Conservation (phyloP, 2,329 filamentous ascomycete genomes). For the Sarocladium oryzae region DNA sequence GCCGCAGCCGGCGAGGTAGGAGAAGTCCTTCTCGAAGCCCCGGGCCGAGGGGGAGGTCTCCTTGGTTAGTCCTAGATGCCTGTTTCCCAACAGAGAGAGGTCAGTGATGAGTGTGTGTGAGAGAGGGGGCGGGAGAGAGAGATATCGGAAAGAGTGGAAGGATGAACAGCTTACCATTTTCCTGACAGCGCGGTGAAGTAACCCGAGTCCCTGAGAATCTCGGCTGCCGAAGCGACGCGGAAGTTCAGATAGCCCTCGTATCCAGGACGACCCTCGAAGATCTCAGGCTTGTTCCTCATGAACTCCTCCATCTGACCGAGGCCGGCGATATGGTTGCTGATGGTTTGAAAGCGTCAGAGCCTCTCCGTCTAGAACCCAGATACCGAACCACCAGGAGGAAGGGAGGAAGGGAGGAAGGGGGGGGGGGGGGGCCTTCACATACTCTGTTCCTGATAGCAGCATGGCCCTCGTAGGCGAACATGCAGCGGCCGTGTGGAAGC, state of each 20-base stretch:
- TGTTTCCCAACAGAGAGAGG: conserved; percentile 25
- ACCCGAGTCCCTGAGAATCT: conserved; percentile 48
- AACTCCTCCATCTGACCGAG: conserved; percentile 13
- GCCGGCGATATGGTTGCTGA: conserved; percentile 44
- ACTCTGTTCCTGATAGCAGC: conserved; percentile 19
- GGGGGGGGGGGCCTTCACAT: background rate
- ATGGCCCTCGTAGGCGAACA: conserved; percentile 58
- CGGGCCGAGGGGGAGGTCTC: conserved; percentile 28
- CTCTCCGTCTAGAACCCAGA: too few relatives aligned
- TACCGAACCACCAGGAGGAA: too few relatives aligned
- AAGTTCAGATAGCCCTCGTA: conserved; percentile 50
- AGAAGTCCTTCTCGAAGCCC: conserved; percentile 55
- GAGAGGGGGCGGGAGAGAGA: too few relatives aligned
- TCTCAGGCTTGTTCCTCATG: background rate
- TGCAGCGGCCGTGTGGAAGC: conserved; percentile 56
- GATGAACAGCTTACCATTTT: conserved; percentile 46
- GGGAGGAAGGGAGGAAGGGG: too few relatives aligned
- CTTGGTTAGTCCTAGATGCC: conserved; percentile 47
- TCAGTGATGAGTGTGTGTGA: too few relatives aligned
- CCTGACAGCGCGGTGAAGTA: conserved; percentile 52
- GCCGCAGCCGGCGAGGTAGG: conserved; percentile 53
- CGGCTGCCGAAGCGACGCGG: conserved; percentile 44
- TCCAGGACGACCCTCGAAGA: conserved; percentile 3
- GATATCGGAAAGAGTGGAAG: too few relatives aligned
- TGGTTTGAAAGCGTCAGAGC: conserved; percentile 13